Evolutionary conservation across 2,329 filamentous ascomycete genomes (phyloP).

Genomic region (Alternaria viburni): DNA sequence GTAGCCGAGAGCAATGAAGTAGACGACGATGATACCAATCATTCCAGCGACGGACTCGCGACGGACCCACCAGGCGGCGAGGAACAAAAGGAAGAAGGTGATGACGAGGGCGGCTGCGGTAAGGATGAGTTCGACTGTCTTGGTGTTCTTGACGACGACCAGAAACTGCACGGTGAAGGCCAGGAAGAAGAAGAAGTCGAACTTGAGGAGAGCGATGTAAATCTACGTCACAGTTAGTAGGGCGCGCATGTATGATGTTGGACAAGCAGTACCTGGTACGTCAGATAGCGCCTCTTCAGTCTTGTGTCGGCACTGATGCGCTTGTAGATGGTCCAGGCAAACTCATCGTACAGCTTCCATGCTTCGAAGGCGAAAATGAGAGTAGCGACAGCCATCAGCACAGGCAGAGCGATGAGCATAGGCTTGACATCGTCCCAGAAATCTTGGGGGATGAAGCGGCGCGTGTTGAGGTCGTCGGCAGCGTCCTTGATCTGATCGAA

Average conservation of each 20-base stretch:
- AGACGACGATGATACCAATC: conserved; percentile 77
- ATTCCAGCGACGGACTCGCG: conserved; percentile 83
- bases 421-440: conserved; percentile 76
- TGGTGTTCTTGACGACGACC: conserved; percentile 77
- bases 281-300: conserved; percentile 95
- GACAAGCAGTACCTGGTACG: conserved; percentile 77
- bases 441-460: conserved; percentile 55
- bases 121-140: conserved; percentile 78
- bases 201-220: conserved; percentile 96
- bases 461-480: conserved; percentile 60
- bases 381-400: conserved; percentile 78
- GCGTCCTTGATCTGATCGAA: conserved; percentile 87
- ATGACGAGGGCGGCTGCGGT: conserved; percentile 90
- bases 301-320: conserved; percentile 96
- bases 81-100: conserved; percentile 85
- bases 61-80: conserved; percentile 83
- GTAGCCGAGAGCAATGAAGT: conserved; percentile 88
- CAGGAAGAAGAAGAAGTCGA: conserved; percentile 99
- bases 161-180: conserved; percentile 98
- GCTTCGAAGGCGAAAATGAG: conserved; percentile 76
- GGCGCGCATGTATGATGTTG: neutral
- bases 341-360: conserved; percentile 98
- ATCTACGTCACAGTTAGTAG: conserved; percentile 65
- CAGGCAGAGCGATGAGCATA: conserved; percentile 84
- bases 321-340: conserved; percentile 99